Evolutionary conservation across 345 rosid genomes (phyloP).

Genomic region (Pelargonium nanum): DNA sequence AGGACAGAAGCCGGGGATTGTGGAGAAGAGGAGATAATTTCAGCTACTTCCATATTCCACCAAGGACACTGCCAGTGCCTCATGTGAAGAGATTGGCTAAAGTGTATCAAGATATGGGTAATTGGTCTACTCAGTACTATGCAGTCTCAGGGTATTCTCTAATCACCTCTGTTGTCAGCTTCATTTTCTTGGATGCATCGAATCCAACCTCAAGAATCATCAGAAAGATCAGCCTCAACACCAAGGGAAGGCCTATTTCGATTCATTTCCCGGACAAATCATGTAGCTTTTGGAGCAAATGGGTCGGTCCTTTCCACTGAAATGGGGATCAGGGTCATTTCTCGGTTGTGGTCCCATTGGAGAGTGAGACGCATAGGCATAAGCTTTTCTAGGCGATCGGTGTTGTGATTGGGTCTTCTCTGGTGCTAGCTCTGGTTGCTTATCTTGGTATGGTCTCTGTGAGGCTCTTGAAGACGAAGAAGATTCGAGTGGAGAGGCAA

Average conservation of each 20-base stretch:
- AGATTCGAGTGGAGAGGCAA: slow-evolving; percentile 64
- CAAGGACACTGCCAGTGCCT: slow-evolving; percentile 55
- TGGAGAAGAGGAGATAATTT: slow-evolving; percentile 68
- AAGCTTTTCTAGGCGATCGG: slow-evolving; percentile 40
- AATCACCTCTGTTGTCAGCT: slow-evolving; percentile 51
- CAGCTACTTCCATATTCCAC: slow-evolving; percentile 45
- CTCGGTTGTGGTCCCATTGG: slow-evolving; percentile 36
- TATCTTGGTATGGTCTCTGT: slow-evolving; percentile 20
- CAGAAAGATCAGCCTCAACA: slow-evolving; percentile 30
- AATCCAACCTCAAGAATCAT: slow-evolving; percentile 20
- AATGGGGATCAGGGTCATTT: slow-evolving; percentile 58
- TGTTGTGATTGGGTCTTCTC: slow-evolving; percentile 24
- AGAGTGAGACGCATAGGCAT: slow-evolving; percentile 13
- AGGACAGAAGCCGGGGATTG: slow-evolving; percentile 54
- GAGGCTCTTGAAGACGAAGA: slow-evolving; percentile 39
- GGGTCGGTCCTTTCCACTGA: slow-evolving; percentile 33
- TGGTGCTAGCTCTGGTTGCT: slow-evolving; percentile 25
- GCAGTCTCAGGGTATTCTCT: slow-evolving; percentile 46
- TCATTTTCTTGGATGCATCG: slow-evolving; percentile 59
- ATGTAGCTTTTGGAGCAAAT: slow-evolving; percentile 28
- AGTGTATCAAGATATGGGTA: slow-evolving; percentile 63
- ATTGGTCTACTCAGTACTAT: slow-evolving; percentile 61
- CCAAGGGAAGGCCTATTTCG: slow-evolving; percentile 27
- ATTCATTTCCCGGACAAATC: slow-evolving; percentile 38
- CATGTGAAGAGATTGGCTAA: slow-evolving; percentile 65